Evolutionary conservation across 2,329 filamentous ascomycete genomes (phyloP).

Genomic region (Stenocarpella maydis): DNA sequence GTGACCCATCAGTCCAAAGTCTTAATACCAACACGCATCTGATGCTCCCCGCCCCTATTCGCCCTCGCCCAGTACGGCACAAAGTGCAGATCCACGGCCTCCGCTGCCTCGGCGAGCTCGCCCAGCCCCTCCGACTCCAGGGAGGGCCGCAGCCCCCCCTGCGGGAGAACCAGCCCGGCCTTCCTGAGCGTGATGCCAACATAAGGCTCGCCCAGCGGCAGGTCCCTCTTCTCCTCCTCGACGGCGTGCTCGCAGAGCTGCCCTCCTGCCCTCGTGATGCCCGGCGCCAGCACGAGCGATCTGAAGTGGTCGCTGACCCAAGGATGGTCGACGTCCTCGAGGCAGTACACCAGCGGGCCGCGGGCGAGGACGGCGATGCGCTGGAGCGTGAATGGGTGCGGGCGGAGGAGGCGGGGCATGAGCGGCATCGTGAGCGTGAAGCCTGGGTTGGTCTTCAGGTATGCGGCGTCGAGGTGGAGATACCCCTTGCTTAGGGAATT

Average conservation of each 20-base stretch:
- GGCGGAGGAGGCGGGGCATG: slow-evolving; percentile 55
- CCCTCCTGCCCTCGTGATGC: slow-evolving; percentile 27
- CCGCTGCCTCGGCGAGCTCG: slow-evolving; percentile 35
- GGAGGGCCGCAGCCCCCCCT: slow-evolving; percentile 20
- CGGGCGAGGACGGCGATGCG: slow-evolving; percentile 59
- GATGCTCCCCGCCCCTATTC: slow-evolving; percentile 51
- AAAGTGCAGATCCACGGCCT: slow-evolving; percentile 51
- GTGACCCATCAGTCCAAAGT: slow-evolving; percentile 11
- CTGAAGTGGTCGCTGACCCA: slow-evolving; percentile 66
- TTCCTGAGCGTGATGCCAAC: slow-evolving; percentile 21
- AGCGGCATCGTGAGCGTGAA: slow-evolving; percentile 57
- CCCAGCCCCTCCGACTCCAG: slow-evolving; percentile 37
- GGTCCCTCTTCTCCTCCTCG: slow-evolving; percentile 36
- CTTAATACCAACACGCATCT: slow-evolving; percentile 33
- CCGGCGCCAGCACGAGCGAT: slow-evolving; percentile 44
- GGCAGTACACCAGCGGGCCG: slow-evolving; percentile 67
- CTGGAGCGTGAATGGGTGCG: slow-evolving; percentile 65
- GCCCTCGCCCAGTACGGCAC: slow-evolving; percentile 64
- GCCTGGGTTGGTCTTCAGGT: slow-evolving; percentile 46
- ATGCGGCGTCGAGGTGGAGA: slow-evolving; percentile 52
- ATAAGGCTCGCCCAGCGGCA: slow-evolving; percentile 40
- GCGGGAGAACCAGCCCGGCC: slow-evolving; percentile 14
- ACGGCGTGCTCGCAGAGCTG: slow-evolving; percentile 22
- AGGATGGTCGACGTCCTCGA: slow-evolving; percentile 64
- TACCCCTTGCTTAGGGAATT: slow-evolving; percentile 52